Evolutionary conservation across 2,329 filamentous ascomycete genomes (phyloP), one percentile per base, ranked within the genome.

Genomic region (Cladophialophora exuberans): DNA sequence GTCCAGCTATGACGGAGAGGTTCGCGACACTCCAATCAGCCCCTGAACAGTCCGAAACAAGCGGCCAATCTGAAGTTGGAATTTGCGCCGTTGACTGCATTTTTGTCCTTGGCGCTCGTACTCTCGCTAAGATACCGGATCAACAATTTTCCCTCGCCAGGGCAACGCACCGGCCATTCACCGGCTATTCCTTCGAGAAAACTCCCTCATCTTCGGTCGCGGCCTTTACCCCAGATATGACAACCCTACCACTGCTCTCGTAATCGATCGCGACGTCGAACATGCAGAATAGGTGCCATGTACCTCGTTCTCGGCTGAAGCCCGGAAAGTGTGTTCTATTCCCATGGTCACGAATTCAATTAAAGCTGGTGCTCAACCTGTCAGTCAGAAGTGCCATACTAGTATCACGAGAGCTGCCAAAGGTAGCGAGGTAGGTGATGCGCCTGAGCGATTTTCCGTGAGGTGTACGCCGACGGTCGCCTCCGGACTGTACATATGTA

Each of bases 91-190:
- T 46, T 39, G 47, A 52, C 43, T 25, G 3, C 36, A 51, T 31
- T 33, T n/a, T 39, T n/a, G n/a, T n/a, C n/a, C n/a, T n/a, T n/a
- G n/a, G 30, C 33, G 20, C 33, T 17, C 6, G 11, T n/a, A 6
- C 25, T 22, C 18, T 39, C 35, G 35, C 7, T 20, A 20, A 7
- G 35, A 39, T 20, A 39, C 6, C 55, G 55, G 55, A 54, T 51
- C 55, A 58, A 54, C 17, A 46, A 50, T 58, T 54, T 58, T 54
- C 36, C 55, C 46, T 39, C 17, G n/a, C n/a, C n/a, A n/a, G n/a
- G n/a, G n/a, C n/a, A n/a, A n/a, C n/a, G n/a, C n/a, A n/a, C n/a
- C n/a, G n/a, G n/a, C n/a, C n/a, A n/a, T n/a, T n/a, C n/a, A n/a
- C 25, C 25, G 35, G 35, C 36, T 50, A 50, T 39, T 31, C 35